These are phyloP conservation scores for Entrophospora sp. DNA, from an alignment of 192 early-diverging fungal genomes.

Conservation along the genomic window DNA sequence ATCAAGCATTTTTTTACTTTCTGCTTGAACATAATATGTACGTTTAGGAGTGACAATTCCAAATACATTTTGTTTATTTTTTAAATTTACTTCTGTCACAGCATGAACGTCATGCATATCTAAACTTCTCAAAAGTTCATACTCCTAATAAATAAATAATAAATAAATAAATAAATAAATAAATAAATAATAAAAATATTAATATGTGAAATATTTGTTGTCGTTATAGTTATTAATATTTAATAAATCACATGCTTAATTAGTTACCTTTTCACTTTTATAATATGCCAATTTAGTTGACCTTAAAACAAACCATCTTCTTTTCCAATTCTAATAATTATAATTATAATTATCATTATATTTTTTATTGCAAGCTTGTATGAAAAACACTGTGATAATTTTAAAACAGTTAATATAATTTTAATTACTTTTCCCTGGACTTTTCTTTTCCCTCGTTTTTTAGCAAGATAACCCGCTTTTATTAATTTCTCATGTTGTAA, in stretches of 20 bases:
- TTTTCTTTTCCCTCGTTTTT: slow-evolving; percentile 52
- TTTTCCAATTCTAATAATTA: slow-evolving; percentile 59
- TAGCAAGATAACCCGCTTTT: slow-evolving; percentile 45
- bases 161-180: not conserved
- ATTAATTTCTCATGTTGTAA: slow-evolving; percentile 44
- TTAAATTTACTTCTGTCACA: slow-evolving; percentile 60
- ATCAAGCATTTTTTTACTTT: slow-evolving; percentile 45
- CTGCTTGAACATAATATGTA: slow-evolving; percentile 63
- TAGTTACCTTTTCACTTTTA: slow-evolving; percentile 67
- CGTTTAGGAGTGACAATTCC: slow-evolving; percentile 65
- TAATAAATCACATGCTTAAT: not conserved
- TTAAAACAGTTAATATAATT: not conserved
- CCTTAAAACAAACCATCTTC: slow-evolving; percentile 77
- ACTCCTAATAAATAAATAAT: slow-evolving; percentile 44
- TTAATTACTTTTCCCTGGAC: slow-evolving; percentile 21
- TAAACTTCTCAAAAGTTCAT: slow-evolving; percentile 67
- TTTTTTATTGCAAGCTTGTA: too few species aligned
- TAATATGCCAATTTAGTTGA: slow-evolving; percentile 75
- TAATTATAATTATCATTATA: not conserved
- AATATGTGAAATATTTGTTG: too few species aligned
- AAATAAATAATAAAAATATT: not conserved
- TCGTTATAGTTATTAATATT: not conserved
- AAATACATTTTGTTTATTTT: slow-evolving; percentile 63
- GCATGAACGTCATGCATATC: slow-evolving; percentile 60
- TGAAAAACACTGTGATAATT: too few species aligned